Percentiles rank a stretch among this genome's conserved stretches.
phyloP scores from a whole-genome alignment of 345 rosid genomes.

The Diplotaxis tenuifolia region DNA sequence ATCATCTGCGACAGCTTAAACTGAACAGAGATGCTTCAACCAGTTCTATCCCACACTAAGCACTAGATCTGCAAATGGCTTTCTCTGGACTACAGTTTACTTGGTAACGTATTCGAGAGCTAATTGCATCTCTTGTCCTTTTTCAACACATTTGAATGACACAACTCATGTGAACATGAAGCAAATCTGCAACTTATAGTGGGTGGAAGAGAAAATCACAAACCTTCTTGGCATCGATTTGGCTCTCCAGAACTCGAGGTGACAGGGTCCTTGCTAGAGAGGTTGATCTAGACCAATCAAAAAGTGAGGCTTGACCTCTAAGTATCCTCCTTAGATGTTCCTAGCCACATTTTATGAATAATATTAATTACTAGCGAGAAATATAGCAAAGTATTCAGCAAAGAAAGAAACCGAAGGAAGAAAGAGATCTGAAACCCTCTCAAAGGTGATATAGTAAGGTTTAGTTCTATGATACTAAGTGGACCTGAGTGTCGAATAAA shows the following conservation, averaged over 20 bases:
- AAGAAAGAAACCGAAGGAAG: not conserved
- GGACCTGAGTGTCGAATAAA: slow-evolving; percentile 15
- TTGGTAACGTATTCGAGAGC: not conserved
- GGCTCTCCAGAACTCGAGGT: slow-evolving; percentile 95
- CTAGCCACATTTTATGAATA: slow-evolving; percentile 43
- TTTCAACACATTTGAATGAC: not conserved
- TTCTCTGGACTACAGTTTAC: too few relatives aligned
- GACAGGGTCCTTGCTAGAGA: slow-evolving; percentile 93
- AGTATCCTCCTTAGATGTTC: slow-evolving; percentile 92
- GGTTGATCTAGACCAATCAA: slow-evolving; percentile 95
- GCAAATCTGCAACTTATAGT: not conserved
- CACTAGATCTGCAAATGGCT: not conserved
- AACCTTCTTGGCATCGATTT: slow-evolving; percentile 98
- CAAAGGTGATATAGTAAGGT: not conserved
- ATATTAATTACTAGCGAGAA: not conserved
- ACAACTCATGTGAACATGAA: slow-evolving; percentile 20
- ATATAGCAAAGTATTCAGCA: not conserved
- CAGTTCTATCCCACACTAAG: not conserved
- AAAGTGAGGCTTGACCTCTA: slow-evolving; percentile 94
- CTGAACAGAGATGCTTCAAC: not conserved
- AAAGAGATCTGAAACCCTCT: not conserved
- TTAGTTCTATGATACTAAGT: slow-evolving; percentile 3
- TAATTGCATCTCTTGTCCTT: not conserved
- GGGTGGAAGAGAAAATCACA: slow-evolving; percentile 9
- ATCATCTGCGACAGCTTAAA: not conserved